Percentiles rank a stretch among this genome's conserved stretches.
Evolutionary conservation across 2,329 filamentous ascomycete genomes (phyloP).

Genomic region (Ilyonectria mors-panacis): DNA sequence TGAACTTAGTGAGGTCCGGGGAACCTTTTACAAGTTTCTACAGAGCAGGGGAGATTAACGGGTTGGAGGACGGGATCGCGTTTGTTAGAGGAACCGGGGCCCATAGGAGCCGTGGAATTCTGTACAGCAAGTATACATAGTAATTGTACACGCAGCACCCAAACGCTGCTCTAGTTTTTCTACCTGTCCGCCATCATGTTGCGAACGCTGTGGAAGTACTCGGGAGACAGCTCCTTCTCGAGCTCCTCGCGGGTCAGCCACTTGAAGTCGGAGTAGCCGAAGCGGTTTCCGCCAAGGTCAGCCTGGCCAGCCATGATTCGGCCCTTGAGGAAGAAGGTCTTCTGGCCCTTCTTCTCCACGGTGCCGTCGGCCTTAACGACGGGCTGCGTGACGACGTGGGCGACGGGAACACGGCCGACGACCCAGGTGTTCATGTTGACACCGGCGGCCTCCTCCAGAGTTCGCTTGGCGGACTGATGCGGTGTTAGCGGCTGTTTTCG

Average conservation of each 20-base stretch:
- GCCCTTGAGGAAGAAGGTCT: conserved; percentile 96
- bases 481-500: conserved; percentile 35
- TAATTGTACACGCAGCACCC: conserved; percentile 49
- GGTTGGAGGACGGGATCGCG: background rate
- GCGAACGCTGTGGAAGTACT: conserved; percentile 82
- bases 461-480: conserved; percentile 82
- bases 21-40: background rate
- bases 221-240: conserved; percentile 71
- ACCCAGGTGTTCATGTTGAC: conserved; percentile 99
- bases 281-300: conserved; percentile 78
- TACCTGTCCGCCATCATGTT: conserved; percentile 89
- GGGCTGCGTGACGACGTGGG: conserved; percentile 77
- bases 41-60: background rate
- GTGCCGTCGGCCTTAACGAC: conserved; percentile 60
- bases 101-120: conserved; percentile 24
- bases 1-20: background rate
- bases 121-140: conserved; percentile 50
- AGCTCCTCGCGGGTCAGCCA: conserved; percentile 96
- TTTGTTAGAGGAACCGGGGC: background rate
- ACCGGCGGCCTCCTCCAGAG: conserved; percentile 83
- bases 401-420: conserved; percentile 90
- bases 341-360: conserved; percentile 73
- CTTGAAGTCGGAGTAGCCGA: conserved; percentile 85
- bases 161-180: conserved; percentile 32
- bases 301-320: conserved; percentile 98